Evolutionary conservation across 768 basidiomycete species (phyloP).

Genomic region (Paxillus ammoniavirescens): DNA sequence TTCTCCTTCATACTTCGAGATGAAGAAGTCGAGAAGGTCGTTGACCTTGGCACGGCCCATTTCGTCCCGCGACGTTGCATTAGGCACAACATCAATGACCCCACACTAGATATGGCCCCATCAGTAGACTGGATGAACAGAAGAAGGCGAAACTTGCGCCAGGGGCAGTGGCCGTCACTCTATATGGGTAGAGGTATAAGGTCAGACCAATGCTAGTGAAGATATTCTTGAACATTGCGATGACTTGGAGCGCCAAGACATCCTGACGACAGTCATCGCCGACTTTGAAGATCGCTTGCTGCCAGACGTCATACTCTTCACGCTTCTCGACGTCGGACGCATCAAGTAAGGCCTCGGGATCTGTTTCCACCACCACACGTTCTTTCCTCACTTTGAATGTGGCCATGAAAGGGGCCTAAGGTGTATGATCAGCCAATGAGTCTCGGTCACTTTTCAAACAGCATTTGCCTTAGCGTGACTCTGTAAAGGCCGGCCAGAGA

Average conservation of each 20-base stretch:
- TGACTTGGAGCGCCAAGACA: constrained; percentile 93
- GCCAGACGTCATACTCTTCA: constrained; percentile 86
- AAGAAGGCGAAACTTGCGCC: constrained; percentile 58
- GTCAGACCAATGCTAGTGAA: constrained; percentile 87
- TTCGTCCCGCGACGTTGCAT: constrained; percentile 96
- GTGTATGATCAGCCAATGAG: constrained; percentile 4
- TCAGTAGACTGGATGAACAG: neutral
- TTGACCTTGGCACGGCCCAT: constrained; percentile 99
- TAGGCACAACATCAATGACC: constrained; percentile 97
- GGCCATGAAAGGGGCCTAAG: constrained; percentile 99
- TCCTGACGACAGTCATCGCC: constrained; percentile 99
- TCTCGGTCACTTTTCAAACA: neutral
- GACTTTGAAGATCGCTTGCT: constrained; percentile 99
- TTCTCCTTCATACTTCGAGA: constrained; percentile 87
- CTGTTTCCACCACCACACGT: constrained; percentile 57
- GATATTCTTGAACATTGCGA: constrained; percentile 99
- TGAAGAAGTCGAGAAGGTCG: constrained; percentile 91
- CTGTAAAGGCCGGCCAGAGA: constrained; percentile 92
- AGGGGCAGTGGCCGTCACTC: constrained; percentile 94
- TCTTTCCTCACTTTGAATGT: constrained; percentile 98
- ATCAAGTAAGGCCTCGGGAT: constrained; percentile 74
- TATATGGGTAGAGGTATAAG: constrained; percentile 91
- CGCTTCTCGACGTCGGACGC: constrained; percentile 56
- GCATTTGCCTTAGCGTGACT: constrained; percentile 87
- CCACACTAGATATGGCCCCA: constrained; percentile 70